These are phyloP conservation scores for Bondarzewia mesenterica DNA, from an alignment of 1,284 basidiomycete species.

Conservation along the genomic window DNA sequence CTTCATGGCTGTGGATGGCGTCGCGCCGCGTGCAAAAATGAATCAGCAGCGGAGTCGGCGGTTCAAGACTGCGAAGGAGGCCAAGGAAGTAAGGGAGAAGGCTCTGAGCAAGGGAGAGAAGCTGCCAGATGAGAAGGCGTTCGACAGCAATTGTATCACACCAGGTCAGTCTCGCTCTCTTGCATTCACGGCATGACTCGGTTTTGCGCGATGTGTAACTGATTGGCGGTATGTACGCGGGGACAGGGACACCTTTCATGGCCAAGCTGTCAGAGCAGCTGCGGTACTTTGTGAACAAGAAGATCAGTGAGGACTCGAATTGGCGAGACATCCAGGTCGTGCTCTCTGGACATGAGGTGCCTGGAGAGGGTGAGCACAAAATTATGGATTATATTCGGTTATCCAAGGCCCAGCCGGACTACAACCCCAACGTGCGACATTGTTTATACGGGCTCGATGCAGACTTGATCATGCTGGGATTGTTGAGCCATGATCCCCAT, in stretches of 20 bases:
- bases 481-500: slow-evolving; percentile 97
- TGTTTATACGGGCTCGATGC: slow-evolving; percentile 98
- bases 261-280: slow-evolving; percentile 83
- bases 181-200: neutral
- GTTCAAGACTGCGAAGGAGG: slow-evolving; percentile 93
- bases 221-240: neutral
- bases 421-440: slow-evolving; percentile 91
- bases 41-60: slow-evolving; percentile 95
- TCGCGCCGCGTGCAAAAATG: slow-evolving; percentile 99
- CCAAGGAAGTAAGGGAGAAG: slow-evolving; percentile 79
- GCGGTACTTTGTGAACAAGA: slow-evolving; percentile 95
- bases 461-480: slow-evolving; percentile 96
- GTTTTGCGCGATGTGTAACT: neutral
- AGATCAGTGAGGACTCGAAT: slow-evolving; percentile 90
- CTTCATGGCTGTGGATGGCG: slow-evolving; percentile 98
- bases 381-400: slow-evolving; percentile 99
- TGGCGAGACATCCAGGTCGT: slow-evolving; percentile 93
- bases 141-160: slow-evolving; percentile 99
- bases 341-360: slow-evolving; percentile 96
- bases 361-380: slow-evolving; percentile 99
- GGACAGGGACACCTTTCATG: slow-evolving; percentile 90
- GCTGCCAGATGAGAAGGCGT: slow-evolving; percentile 88
- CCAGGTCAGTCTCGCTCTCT: slow-evolving; percentile 60
- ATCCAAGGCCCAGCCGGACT: slow-evolving; percentile 89
- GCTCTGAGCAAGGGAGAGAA: slow-evolving; percentile 87